These are phyloP conservation scores for Pneumocystis sp. DNA, from an alignment of 1,139 yeast species.

Conservation along the genomic window DNA sequence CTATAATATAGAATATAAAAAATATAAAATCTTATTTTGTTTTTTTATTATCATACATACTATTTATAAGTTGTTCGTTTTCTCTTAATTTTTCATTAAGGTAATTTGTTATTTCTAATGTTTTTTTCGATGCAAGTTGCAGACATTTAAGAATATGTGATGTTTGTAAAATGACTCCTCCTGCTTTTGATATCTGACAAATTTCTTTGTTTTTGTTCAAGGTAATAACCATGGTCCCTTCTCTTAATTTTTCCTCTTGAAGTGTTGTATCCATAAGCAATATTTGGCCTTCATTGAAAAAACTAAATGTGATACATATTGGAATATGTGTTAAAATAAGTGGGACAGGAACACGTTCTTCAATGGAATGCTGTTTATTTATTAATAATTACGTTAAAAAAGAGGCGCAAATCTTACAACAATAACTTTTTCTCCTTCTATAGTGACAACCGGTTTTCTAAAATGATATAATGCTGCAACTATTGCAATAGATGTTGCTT, in stretches of 20 bases:
- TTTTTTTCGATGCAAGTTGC: conserved; percentile 48
- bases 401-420: conserved; percentile 19
- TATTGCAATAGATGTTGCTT: conserved; percentile 80
- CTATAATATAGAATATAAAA: background rate
- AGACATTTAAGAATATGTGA: conserved; percentile 53
- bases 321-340: conserved; percentile 80
- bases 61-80: conserved; percentile 30
- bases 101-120: conserved; percentile 47
- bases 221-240: conserved; percentile 71
- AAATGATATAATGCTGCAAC: conserved; percentile 75
- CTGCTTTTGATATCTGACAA: conserved; percentile 79
- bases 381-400: background rate
- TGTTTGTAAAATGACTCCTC: conserved; percentile 79
- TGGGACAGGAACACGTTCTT: conserved; percentile 77
- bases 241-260: conserved; percentile 61
- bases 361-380: conserved; percentile 30
- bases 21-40: too few relatives aligned
- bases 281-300: conserved; percentile 35
- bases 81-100: conserved; percentile 43
- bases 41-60: background rate
- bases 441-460: conserved; percentile 67
- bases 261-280: conserved; percentile 63
- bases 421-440: conserved; percentile 46
- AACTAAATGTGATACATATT: conserved; percentile 76
- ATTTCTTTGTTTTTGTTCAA: conserved; percentile 79